Evolutionary conservation across 2,329 filamentous ascomycete species (phyloP), one percentile per base, ranked within the genome.

Genomic region (Apiospora saccharicola): DNA sequence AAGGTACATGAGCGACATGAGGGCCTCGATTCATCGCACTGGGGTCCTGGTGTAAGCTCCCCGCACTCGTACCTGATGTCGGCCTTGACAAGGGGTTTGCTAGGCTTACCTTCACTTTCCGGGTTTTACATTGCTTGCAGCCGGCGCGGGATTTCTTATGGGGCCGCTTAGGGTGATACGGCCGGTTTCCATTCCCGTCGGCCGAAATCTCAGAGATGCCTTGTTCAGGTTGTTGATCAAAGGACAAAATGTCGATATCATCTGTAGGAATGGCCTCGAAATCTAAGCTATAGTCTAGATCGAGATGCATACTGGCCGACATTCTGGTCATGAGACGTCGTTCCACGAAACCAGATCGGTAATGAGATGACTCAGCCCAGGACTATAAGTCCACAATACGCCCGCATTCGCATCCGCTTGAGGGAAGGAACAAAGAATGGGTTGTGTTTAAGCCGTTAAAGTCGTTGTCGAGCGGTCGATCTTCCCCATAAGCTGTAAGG

Each of bases 111-210:
- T 79, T 89, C 71, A 88, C 86, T 78, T 87, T 89, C 71, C 88
- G 85, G 22, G 79, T 78, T 79, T 90, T 90, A 83, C 88, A 90
- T 76, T 86, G 87, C 73, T 81, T 81, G 75, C 88, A 90, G 7
- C 87, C 88, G 2, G 82, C 81, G 43, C 88, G 82, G 1, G 87
- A 88, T 78, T 90, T 90, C 75, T 82, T 86, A 78, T 90, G 88
- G 68, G 87, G 86, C 14, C 87, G 83, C 77, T 90, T 90, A 69
- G 83, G 74, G 71, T 85, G 81, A 70, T 84, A 86, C 1, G 82
- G 82, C 69, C 74, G 79, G 41, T 75, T 70, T 24, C 70, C 41
- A 41, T 70, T 71, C 57, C 76, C 75, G 22, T 70, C 61, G 64
- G 51, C 64, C 41, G 69, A 46, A 2, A n/a, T 30, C 14, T 69